These are phyloP conservation scores for Cladobotryum protrusum DNA, from an alignment of 2,329 filamentous ascomycete genomes.

Conservation along the genomic window DNA sequence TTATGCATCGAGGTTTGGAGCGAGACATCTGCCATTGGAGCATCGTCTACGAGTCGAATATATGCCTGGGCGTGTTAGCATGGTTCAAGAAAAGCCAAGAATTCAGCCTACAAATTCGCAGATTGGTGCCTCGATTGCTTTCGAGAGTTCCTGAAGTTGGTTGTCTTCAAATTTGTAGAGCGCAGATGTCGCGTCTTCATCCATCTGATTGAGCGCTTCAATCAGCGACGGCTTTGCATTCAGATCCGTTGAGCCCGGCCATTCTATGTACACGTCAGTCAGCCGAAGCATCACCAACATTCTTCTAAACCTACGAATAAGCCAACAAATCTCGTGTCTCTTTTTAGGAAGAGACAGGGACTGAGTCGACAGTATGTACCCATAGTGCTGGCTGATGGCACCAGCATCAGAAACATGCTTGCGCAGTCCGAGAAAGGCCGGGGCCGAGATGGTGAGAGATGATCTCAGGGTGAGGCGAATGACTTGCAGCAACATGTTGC, in stretches of 20 bases:
- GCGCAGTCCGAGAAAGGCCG: conserved; percentile 12
- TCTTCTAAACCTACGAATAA: conserved; percentile 12
- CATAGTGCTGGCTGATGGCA: conserved; percentile 14
- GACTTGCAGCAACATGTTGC: conserved; percentile 15
- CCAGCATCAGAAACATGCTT: conserved; percentile 11
- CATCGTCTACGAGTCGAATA: conserved; percentile 13
- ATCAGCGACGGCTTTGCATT: not conserved
- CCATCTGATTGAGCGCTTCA: not conserved
- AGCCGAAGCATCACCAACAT: not conserved
- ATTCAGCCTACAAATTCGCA: conserved; percentile 15
- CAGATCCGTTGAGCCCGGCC: conserved; percentile 4
- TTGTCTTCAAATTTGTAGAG: conserved; percentile 1
- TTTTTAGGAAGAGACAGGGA: conserved; percentile 10
- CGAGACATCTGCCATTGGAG: conserved; percentile 6
- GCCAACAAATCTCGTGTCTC: conserved; percentile 16
- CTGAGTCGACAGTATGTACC: conserved; percentile 10
- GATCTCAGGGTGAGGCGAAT: conserved; percentile 14
- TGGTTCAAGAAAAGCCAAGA: no score
- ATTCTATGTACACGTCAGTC: conserved; percentile 7
- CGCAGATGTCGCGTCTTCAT: not conserved
- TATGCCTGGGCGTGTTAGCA: not conserved
- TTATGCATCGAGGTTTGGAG: conserved; percentile 16
- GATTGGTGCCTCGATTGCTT: conserved; percentile 13
- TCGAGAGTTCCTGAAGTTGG: conserved; percentile 4
- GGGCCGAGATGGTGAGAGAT: conserved; percentile 10